A percentile compares a stretch with the other conserved stretches of the same genome.
These are phyloP conservation scores for Pontederia crassipes DNA, from an alignment of 176 grass and related monocot genomes.

Conservation along the genomic window DNA sequence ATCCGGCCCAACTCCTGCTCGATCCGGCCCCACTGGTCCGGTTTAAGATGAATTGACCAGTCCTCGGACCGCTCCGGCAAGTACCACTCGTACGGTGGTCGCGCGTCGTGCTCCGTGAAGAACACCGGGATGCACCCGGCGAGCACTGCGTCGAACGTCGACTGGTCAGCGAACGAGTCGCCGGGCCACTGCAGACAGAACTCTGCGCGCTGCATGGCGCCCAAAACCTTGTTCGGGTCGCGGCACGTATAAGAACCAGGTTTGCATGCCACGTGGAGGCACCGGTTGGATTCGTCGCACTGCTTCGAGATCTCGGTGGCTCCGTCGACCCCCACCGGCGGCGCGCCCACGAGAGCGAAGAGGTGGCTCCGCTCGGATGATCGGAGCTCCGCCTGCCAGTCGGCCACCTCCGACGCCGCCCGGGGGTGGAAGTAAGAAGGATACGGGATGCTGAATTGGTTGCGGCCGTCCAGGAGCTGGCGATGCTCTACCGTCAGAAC, in stretches of 20 bases:
- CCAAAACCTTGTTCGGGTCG: slow-evolving; percentile 1
- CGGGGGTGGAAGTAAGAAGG: slow-evolving; percentile 34
- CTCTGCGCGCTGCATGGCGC: slow-evolving; percentile 7
- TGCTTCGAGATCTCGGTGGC: neutral
- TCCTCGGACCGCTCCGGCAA: slow-evolving; percentile 15
- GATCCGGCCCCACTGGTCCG: slow-evolving; percentile 11
- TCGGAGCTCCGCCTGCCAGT: slow-evolving; percentile 28
- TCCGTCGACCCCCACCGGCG: neutral
- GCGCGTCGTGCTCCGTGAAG: slow-evolving; percentile 8
- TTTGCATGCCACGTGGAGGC: slow-evolving; percentile 20
- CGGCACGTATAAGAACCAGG: neutral
- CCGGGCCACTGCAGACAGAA: slow-evolving; percentile 19
- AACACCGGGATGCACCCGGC: slow-evolving; percentile 26
- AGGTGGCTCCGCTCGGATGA: slow-evolving; percentile 15
- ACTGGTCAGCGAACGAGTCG: slow-evolving; percentile 10
- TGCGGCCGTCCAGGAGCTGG: slow-evolving; percentile 6
- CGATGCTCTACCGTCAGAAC: slow-evolving; percentile 28
- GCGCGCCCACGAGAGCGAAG: slow-evolving; percentile 25
- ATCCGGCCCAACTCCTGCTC: slow-evolving; percentile 13
- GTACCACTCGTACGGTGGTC: slow-evolving; percentile 19
- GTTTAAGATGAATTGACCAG: slow-evolving; percentile 25
- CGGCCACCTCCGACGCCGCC: slow-evolving; percentile 4
- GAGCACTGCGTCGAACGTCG: slow-evolving; percentile 20
- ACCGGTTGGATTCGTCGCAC: slow-evolving; percentile 16
- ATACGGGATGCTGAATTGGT: slow-evolving; percentile 31